Evolutionary conservation across 129 eudicot species (phyloP), one percentile per base, ranked within the genome.

Genomic region (Deinandra increscens): DNA sequence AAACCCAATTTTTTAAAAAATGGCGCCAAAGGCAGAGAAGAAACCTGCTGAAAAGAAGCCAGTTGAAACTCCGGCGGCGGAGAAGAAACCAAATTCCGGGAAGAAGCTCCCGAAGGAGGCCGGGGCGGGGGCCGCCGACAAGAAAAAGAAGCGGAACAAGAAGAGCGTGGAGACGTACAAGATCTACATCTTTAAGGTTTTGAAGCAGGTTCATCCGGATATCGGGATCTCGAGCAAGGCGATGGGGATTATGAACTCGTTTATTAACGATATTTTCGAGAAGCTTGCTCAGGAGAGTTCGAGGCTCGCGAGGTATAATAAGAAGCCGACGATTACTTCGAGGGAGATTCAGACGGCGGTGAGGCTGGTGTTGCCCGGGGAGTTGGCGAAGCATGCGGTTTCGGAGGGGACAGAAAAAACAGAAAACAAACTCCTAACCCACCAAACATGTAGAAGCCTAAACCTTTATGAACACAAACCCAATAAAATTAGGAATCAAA

Each of bases 341-440:
- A 36, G 86, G 77, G 86, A 82, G 22, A 82, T 82, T 48, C 83
- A 82, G 64, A 82, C 86, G 3, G 86, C 86, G 11, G 86, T 82
- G 38, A 50, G 86, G 9, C 64, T 82, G 81, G 86, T 78, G 26
- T n/a, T 82, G 54, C 86, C 86, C 5, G 86, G 86, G 6, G 86
- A 82, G 44, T 38, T 82, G 61, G 86, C 86, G 0, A 82, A 82
- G 45, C 83, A 82, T 33, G 86, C 86, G 14, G 81, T 74, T 6
- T 64, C 78, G 4, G 80, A 78, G 1, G 83, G 79, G 11, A 80
- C 84, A n/a, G n/a, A n/a, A n/a, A n/a, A n/a, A n/a, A n/a, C n/a
- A n/a, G n/a, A n/a, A n/a, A n/a, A n/a, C n/a, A n/a, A n/a, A n/a
- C n/a, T n/a, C n/a, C n/a, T n/a, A n/a, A n/a, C n/a, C n/a, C n/a